These are phyloP conservation scores for Arachis hypogaea DNA, from an alignment of 306 rosid species.

Conservation along the genomic window DNA sequence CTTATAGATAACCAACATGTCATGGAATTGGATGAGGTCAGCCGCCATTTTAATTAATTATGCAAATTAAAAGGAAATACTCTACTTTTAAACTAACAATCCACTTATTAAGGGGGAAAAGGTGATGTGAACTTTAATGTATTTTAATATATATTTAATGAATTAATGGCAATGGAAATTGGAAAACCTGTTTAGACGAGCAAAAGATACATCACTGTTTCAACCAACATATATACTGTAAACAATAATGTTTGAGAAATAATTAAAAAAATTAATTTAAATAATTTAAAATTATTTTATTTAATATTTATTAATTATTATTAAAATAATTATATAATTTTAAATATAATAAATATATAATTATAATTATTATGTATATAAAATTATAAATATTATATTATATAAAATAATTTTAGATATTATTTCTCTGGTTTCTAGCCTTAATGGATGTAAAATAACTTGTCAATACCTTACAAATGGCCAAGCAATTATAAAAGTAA, in stretches of 20 bases:
- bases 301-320: too few relatives aligned
- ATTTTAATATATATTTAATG: constrained; percentile 34
- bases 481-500: background rate
- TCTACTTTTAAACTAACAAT: constrained; percentile 43
- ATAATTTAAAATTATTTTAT: too few relatives aligned
- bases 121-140: constrained; percentile 37
- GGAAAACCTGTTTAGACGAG: background rate
- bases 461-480: constrained; percentile 18
- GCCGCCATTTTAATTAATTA: constrained; percentile 43
- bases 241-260: too few relatives aligned
- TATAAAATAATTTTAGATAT: background rate
- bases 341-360: too few relatives aligned
- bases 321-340: too few relatives aligned
- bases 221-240: background rate
- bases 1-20: constrained; percentile 13
- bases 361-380: too few relatives aligned
- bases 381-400: too few relatives aligned
- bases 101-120: constrained; percentile 39
- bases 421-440: too few relatives aligned
- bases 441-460: constrained; percentile 2
- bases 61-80: constrained; percentile 26
- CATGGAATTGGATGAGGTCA: constrained; percentile 46
- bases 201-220: constrained; percentile 40
- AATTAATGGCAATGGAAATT: constrained; percentile 10
- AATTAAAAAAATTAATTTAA: too few relatives aligned